These are phyloP conservation scores for Leccinum longicurvipes DNA, from an alignment of 768 basidiomycete species.

Conservation along the genomic window DNA sequence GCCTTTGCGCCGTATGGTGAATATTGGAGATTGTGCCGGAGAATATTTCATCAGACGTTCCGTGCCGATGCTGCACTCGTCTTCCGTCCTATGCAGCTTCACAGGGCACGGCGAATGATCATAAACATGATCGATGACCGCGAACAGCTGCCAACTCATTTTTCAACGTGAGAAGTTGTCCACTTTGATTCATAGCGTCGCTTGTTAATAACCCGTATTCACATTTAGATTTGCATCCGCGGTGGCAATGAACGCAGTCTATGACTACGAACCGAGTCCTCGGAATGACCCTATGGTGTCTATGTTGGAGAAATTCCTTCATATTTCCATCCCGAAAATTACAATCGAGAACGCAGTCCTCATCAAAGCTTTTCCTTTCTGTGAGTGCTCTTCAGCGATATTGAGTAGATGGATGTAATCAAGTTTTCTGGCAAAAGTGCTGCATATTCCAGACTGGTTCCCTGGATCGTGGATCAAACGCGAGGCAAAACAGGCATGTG, in stretches of 20 bases:
- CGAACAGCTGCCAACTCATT: neutral
- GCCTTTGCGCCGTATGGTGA: constrained; percentile 6
- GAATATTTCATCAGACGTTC: constrained; percentile 12
- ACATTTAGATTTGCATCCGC: constrained; percentile 29
- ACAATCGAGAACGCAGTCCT: neutral
- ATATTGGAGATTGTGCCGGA: constrained; percentile 5
- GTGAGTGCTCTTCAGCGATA: neutral
- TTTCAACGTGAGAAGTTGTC: neutral
- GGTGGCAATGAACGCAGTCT: constrained; percentile 19
- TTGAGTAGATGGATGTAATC: neutral
- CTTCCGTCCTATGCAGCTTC: constrained; percentile 9
- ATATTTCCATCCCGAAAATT: constrained; percentile 2
- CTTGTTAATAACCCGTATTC: too few species aligned
- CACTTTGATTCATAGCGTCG: too few species aligned
- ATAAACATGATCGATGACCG: neutral
- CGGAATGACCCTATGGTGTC: constrained; percentile 10
- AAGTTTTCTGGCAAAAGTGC: constrained; percentile 14
- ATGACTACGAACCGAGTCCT: neutral
- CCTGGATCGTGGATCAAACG: constrained; percentile 1
- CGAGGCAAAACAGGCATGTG: neutral
- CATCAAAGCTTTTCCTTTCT: constrained; percentile 2
- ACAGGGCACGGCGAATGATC: neutral
- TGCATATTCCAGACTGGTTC: constrained; percentile 20
- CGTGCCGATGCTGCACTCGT: neutral
- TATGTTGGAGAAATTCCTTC: constrained; percentile 5